Evolutionary conservation across 306 rosid genomes (phyloP).

Genomic region (Fragaria vesca): DNA sequence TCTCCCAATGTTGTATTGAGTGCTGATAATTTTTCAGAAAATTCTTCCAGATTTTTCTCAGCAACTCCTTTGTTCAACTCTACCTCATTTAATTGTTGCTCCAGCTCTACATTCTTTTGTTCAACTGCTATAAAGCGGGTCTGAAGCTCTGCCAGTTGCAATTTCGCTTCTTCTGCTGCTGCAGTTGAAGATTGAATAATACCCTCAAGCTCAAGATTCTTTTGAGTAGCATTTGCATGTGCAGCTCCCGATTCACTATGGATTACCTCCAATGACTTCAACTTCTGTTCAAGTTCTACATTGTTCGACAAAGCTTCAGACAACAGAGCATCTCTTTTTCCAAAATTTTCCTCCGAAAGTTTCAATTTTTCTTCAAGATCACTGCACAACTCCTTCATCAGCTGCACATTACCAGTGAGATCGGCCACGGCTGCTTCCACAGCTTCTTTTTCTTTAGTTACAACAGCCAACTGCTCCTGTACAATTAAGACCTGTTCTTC

Average conservation of each 20-base stretch:
- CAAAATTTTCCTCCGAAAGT: constrained; percentile 57
- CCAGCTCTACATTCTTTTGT: constrained; percentile 76
- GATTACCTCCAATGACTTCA: constrained; percentile 71
- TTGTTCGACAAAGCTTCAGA: constrained; percentile 66
- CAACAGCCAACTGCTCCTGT: constrained; percentile 48
- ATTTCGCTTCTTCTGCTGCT: constrained; percentile 65
- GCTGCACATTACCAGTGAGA: constrained; percentile 40
- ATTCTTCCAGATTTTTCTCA: constrained; percentile 61
- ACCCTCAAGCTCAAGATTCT: constrained; percentile 72
- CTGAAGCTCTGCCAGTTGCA: constrained; percentile 68
- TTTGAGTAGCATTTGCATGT: constrained; percentile 58
- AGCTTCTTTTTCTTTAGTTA: constrained; percentile 44
- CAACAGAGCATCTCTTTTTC: constrained; percentile 64
- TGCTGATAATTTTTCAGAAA: constrained; percentile 52
- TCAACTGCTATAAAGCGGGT: constrained; percentile 54
- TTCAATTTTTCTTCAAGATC: constrained; percentile 69
- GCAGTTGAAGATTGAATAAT: constrained; percentile 51
- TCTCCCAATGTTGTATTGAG: constrained; percentile 51
- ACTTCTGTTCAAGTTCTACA: constrained; percentile 71
- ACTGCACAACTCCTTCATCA: constrained; percentile 45
- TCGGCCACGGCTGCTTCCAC: constrained; percentile 56
- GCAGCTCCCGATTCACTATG: constrained; percentile 61
- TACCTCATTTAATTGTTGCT: constrained; percentile 57
- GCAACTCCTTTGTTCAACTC: constrained; percentile 52
- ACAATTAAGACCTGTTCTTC: constrained; percentile 45